Base-by-base conservation (phyloP, 441 rosid species). In the Pelargonium cotyledonis region DNA sequence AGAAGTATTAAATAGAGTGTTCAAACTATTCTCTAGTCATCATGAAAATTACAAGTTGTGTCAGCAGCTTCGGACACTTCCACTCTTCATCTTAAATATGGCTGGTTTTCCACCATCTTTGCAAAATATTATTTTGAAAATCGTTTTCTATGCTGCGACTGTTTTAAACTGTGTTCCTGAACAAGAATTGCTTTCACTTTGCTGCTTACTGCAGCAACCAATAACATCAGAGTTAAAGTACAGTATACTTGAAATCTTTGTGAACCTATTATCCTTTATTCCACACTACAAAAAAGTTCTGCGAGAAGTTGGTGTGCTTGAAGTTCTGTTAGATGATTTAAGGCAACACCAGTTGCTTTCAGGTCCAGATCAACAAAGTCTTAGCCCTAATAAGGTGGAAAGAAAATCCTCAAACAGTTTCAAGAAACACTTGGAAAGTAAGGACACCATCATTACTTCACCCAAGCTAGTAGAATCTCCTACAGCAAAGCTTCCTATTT, bases 151-250 rank as follows among this genome's bases (percentile, higher is more conserved):
- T 80, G 99, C 99, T 66, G 99, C 94, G 71, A 96, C 99, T 63
- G 99, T 96, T 69, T 97, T 90, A 78, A 96, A 91, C 81, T 96
- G 99, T 76, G 86, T 96, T 73, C 99, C 99, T 43, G 99, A 96
- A 84, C 99, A 96, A 80, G 99, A 96, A 79, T 73, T 96, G 80
- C 87, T 96, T 78, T 94, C 99, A 41, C 92, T 96, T 63, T 94
- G 99, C 82, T 96, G 98, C 89, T 87, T 96, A 73, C 77, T 96
- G 88, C 99, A 96, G 86, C 99, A 94, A 75, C 89, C 92, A 68
- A 90, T 94, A 67, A 78, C 97, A 70, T 83, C 99, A 67, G 92
- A 91, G 63, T 75, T 96, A 74, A 96, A 96, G 92, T 89, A 89
- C 77, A 89, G 96, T 8, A 84, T 94, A 77, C 97, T 96, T 72